Percentiles rank a stretch among this genome's conserved stretches.
phyloP scores from a whole-genome alignment of 2,329 filamentous ascomycete species.

The Alternaria sp. region DNA sequence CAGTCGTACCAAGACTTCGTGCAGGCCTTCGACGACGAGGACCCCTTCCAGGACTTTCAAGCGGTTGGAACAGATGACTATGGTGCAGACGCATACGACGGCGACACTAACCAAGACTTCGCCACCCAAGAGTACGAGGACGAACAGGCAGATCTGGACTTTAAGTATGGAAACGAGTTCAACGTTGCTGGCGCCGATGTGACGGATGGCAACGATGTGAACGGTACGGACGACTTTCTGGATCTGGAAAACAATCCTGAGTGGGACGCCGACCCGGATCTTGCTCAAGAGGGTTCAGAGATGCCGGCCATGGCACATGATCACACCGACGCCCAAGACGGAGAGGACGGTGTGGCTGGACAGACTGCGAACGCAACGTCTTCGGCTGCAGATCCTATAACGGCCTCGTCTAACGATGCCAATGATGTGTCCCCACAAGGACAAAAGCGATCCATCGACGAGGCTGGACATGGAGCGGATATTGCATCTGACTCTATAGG shows the following conservation, averaged over 20 bases:
- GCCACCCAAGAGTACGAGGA: conserved; percentile 28
- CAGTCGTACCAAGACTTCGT: conserved; percentile 27
- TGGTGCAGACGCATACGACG: conserved; percentile 18
- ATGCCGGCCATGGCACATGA: conserved; percentile 16
- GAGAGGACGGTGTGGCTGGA: conserved; percentile 34
- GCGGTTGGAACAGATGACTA: conserved; percentile 20
- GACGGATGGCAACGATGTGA: conserved; percentile 16
- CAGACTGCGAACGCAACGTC: conserved; percentile 32
- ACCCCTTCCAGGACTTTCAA: conserved; percentile 19
- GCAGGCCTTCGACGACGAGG: conserved; percentile 18
- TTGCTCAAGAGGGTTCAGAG: conserved; percentile 11
- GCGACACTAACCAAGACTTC: conserved; percentile 35
- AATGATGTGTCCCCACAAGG: conserved; percentile 36
- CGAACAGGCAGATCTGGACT: conserved; percentile 20
- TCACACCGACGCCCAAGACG: conserved; percentile 20
- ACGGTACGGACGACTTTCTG: conserved; percentile 23
- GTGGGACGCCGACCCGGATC: conserved; percentile 25
- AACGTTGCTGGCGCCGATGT: conserved; percentile 10
- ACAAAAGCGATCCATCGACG: conserved; percentile 43
- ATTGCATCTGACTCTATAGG: conserved; percentile 37
- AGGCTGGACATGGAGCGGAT: conserved; percentile 37
- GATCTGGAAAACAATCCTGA: conserved; percentile 27
- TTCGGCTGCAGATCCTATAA: conserved; percentile 36
- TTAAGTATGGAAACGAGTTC: conserved; percentile 17
- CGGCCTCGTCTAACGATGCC: conserved; percentile 31